Evolutionary conservation across 768 basidiomycete species (phyloP).

Genomic region (Calocera viscosa): DNA sequence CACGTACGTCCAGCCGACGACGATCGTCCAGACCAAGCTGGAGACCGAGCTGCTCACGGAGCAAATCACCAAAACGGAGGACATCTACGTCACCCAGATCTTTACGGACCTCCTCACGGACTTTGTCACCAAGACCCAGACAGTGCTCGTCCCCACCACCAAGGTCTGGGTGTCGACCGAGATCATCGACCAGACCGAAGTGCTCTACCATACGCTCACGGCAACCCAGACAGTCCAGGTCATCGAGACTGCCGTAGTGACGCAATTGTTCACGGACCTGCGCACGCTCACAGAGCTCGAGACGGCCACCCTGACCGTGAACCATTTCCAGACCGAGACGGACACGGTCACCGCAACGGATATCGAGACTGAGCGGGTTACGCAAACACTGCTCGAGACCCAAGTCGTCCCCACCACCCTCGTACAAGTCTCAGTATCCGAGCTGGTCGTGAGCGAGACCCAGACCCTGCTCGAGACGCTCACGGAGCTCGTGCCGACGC

Average conservation of each 20-base stretch:
- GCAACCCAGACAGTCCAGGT: slow-evolving; percentile 44
- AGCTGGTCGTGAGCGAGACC: slow-evolving; percentile 38
- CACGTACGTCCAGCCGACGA: background rate
- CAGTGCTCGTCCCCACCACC: slow-evolving; percentile 44
- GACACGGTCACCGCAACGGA: slow-evolving; percentile 33
- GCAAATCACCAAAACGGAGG: slow-evolving; percentile 7
- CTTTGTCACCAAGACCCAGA: background rate
- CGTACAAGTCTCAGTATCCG: slow-evolving; percentile 42
- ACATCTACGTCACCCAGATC: slow-evolving; percentile 10
- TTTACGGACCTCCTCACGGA: slow-evolving; percentile 10
- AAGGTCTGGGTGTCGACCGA: slow-evolving; percentile 56
- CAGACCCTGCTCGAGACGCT: background rate
- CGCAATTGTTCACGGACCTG: slow-evolving; percentile 20
- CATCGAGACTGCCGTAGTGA: slow-evolving; percentile 34
- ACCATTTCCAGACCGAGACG: slow-evolving; percentile 38
- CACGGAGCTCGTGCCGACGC: background rate
- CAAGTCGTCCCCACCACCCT: slow-evolving; percentile 47
- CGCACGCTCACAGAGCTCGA: slow-evolving; percentile 36
- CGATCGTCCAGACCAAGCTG: slow-evolving; percentile 24
- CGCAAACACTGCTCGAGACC: slow-evolving; percentile 24
- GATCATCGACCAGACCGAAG: slow-evolving; percentile 34
- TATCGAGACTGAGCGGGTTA: too few relatives aligned
- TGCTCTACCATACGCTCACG: slow-evolving; percentile 28
- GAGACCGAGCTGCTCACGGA: slow-evolving; percentile 29
- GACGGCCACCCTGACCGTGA: slow-evolving; percentile 27